These are phyloP conservation scores for Nicotiana knightiana DNA, from an alignment of 257 asterid species.

Conservation along the genomic window DNA sequence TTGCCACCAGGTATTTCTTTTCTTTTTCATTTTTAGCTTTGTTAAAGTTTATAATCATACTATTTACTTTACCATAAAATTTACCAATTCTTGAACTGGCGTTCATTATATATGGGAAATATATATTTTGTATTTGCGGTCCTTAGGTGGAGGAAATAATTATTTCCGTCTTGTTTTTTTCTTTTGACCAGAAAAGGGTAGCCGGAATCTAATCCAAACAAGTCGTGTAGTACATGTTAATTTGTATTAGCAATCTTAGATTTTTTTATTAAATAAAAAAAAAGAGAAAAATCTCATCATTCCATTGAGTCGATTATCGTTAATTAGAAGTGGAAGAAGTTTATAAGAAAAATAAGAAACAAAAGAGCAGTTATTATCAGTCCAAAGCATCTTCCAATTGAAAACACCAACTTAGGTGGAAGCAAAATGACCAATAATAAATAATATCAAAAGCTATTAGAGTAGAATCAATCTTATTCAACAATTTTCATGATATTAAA, in stretches of 20 bases:
- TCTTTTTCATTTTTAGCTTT: background rate
- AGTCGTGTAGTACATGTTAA: no score
- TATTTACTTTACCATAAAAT: background rate
- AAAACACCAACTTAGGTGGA: background rate
- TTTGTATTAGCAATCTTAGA: no score
- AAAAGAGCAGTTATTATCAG: background rate
- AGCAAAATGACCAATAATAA: no score
- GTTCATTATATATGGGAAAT: background rate
- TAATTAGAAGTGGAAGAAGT: background rate
- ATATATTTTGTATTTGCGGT: background rate
- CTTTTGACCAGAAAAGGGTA: no score
- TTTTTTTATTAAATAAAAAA: no score
- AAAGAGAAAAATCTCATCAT: background rate
- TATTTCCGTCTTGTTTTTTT: background rate
- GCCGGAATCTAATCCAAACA: no score
- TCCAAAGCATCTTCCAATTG: background rate
- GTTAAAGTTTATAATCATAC: background rate
- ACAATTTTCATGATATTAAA: background rate
- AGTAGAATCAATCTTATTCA: background rate
- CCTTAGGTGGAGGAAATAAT: background rate
- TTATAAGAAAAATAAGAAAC: no score
- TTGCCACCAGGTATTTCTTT: slow-evolving; percentile 50
- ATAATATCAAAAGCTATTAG: background rate
- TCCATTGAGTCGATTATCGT: background rate
- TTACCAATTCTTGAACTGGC: background rate